Percentiles rank a stretch among this genome's conserved stretches.
Evolutionary conservation across 108 stramenopile species (phyloP).

Genomic region (Fistulifera pelliculosa): DNA sequence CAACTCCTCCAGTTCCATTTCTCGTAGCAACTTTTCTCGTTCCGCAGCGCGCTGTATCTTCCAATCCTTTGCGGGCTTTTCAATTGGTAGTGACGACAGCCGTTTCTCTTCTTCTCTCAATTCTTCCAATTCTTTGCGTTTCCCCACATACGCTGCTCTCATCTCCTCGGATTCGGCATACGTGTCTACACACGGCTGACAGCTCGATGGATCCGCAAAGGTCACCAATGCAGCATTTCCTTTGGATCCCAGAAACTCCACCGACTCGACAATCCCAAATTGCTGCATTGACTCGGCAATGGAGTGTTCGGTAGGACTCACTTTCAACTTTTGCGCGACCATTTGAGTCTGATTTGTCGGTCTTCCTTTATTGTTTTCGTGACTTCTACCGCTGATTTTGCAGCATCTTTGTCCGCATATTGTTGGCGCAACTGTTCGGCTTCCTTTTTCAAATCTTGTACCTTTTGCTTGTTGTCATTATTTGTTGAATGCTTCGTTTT

Average conservation of each 20-base stretch:
- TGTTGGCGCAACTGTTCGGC: constrained; percentile 44
- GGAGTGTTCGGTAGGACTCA: constrained; percentile 50
- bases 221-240: constrained; percentile 74
- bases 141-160: constrained; percentile 70
- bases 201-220: constrained; percentile 46
- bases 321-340: constrained; percentile 68
- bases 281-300: constrained; percentile 33
- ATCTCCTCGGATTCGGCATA: constrained; percentile 55
- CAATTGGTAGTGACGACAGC: constrained; percentile 3
- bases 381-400: constrained; percentile 22
- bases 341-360: constrained; percentile 70
- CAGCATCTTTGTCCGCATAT: constrained; percentile 43
- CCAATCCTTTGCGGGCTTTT: constrained; percentile 27
- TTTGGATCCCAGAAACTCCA: constrained; percentile 66
- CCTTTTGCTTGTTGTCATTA: no score
- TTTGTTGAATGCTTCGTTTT: not conserved
- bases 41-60: constrained; percentile 67
- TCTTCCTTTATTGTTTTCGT: constrained; percentile 36
- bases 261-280: constrained; percentile 62
- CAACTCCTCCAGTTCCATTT: constrained; percentile 26
- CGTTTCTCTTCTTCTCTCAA: constrained; percentile 2
- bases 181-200: constrained; percentile 59
- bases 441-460: constrained; percentile 25
- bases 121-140: constrained; percentile 47
- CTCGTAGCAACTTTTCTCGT: constrained; percentile 50